Percentiles rank a stretch among this genome's conserved stretches.
These are phyloP conservation scores for Tilletia caries DNA, from an alignment of 1,284 basidiomycete genomes.

Conservation along the genomic window DNA sequence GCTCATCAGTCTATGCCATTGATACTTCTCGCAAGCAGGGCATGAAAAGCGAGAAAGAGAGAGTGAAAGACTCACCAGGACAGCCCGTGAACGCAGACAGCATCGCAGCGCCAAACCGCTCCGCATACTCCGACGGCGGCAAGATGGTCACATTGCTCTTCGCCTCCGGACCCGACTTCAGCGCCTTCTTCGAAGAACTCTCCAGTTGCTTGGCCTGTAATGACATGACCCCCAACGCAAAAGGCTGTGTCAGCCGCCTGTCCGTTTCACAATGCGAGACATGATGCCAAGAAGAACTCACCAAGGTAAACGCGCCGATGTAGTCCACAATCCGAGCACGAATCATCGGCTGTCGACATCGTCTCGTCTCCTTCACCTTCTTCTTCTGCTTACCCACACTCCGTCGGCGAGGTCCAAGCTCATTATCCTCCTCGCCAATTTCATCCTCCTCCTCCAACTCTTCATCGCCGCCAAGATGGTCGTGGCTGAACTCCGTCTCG, in stretches of 20 bases:
- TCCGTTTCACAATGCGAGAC: neutral
- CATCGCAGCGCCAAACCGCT: slow-evolving; percentile 35
- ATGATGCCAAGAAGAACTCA: neutral
- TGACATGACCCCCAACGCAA: slow-evolving; percentile 36
- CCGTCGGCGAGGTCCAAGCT: no score
- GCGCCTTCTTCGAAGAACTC: slow-evolving; percentile 41
- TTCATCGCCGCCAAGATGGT: neutral
- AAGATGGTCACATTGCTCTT: slow-evolving; percentile 44
- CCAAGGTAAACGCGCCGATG: slow-evolving; percentile 26
- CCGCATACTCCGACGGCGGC: slow-evolving; percentile 43
- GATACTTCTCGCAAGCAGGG: no score
- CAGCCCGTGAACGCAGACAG: slow-evolving; percentile 36
- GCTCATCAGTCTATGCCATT: no score
- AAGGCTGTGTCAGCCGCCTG: no score
- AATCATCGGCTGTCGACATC: neutral
- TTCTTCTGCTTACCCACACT: neutral
- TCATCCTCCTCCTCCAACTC: slow-evolving; percentile 16
- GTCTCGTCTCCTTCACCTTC: slow-evolving; percentile 10
- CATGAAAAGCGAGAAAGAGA: neutral
- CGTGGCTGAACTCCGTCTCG: neutral
- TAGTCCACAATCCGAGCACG: slow-evolving; percentile 41
- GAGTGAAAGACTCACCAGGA: neutral
- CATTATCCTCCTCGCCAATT: neutral
- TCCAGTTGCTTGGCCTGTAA: slow-evolving; percentile 41
- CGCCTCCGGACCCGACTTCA: slow-evolving; percentile 34